phyloP scores from a whole-genome alignment of 1,139 yeast species.

The Candida glucosophila region DNA sequence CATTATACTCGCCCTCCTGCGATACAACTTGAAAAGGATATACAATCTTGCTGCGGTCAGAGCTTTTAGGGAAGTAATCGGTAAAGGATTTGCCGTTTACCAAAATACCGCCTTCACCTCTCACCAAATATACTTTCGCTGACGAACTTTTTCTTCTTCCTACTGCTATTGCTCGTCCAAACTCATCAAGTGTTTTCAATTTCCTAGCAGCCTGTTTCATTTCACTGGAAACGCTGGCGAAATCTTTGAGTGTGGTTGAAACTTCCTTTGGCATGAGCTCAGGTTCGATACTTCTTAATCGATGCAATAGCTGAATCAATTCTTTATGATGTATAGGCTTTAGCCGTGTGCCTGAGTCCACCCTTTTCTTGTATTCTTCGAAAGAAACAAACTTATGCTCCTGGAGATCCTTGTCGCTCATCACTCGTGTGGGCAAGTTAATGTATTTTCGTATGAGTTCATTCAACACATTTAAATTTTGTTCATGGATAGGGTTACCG shows the following conservation, averaged over 20 bases:
- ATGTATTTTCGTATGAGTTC: slow-evolving; percentile 53
- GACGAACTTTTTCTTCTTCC: slow-evolving; percentile 80
- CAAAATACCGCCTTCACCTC: slow-evolving; percentile 67
- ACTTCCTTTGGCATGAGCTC: slow-evolving; percentile 76
- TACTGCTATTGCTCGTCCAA: slow-evolving; percentile 71
- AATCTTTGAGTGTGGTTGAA: slow-evolving; percentile 41
- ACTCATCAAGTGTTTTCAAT: slow-evolving; percentile 51
- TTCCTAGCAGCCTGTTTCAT: slow-evolving; percentile 18
- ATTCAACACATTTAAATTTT: slow-evolving; percentile 52
- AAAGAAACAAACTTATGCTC: slow-evolving; percentile 41
- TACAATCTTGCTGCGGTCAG: slow-evolving; percentile 64
- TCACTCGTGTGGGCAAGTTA: slow-evolving; percentile 50
- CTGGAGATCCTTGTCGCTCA: slow-evolving; percentile 34
- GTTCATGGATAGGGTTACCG: slow-evolving; percentile 77
- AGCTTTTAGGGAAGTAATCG: slow-evolving; percentile 56
- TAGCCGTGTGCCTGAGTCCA: slow-evolving; percentile 65
- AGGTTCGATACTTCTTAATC: slow-evolving; percentile 69
- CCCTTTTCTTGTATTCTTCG: slow-evolving; percentile 53
- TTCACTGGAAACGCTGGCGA: slow-evolving; percentile 23
- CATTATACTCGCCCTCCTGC: slow-evolving; percentile 63
- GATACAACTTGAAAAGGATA: slow-evolving; percentile 75
- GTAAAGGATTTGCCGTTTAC: slow-evolving; percentile 65
- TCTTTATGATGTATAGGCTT: slow-evolving; percentile 67
- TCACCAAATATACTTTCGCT: slow-evolving; percentile 67
- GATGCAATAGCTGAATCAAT: slow-evolving; percentile 49